Percentiles rank a stretch among this genome's conserved stretches.
These are phyloP conservation scores for Apostasia shenzhenica DNA, from an alignment of 106 monocot species.

Conservation along the genomic window DNA sequence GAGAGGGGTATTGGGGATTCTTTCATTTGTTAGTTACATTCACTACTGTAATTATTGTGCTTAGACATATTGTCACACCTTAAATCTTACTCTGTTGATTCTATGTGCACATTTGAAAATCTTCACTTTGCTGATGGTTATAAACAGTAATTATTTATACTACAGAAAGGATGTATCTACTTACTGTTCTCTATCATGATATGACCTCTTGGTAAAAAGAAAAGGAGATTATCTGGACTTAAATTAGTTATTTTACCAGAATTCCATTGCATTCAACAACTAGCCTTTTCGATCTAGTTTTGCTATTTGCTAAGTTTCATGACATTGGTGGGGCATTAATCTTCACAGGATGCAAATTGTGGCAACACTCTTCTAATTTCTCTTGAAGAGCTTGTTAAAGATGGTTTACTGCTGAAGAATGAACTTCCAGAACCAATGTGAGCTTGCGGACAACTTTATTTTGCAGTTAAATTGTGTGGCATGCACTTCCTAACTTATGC, in stretches of 20 bases:
- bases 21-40: too few species aligned
- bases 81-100: too few species aligned
- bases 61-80: too few species aligned
- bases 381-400: constrained; percentile 87
- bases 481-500: neutral
- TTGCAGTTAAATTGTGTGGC: constrained; percentile 4
- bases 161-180: too few species aligned
- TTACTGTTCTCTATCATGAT: too few species aligned
- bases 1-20: too few species aligned
- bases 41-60: too few species aligned
- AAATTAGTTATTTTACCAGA: neutral
- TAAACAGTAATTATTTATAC: too few species aligned
- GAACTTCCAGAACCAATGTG: constrained; percentile 90
- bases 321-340: neutral
- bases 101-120: too few species aligned
- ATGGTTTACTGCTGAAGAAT: constrained; percentile 64
- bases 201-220: too few species aligned
- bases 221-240: too few species aligned
- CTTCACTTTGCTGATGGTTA: too few species aligned
- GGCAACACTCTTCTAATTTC: constrained; percentile 95
- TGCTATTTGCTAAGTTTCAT: neutral
- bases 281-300: neutral
- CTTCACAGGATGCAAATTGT: constrained; percentile 91
- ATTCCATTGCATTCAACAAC: neutral
- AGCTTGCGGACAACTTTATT: constrained; percentile 14